These are phyloP conservation scores for Lipomyces lipofer DNA, from an alignment of 805 yeast species.

Conservation along the genomic window DNA sequence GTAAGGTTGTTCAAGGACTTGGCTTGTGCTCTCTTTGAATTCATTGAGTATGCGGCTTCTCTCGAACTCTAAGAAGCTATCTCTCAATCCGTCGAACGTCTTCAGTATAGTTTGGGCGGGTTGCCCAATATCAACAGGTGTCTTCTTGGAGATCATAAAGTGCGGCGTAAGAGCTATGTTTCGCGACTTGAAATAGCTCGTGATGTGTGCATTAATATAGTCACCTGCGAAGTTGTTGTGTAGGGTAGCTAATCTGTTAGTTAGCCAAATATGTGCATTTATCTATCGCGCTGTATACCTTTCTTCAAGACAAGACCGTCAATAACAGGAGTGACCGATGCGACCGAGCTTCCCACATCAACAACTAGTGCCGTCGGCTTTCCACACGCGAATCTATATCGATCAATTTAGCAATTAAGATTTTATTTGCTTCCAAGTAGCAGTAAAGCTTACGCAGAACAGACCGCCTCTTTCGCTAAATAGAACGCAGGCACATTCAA, in stretches of 20 bases:
- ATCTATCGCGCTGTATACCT: conserved; percentile 14
- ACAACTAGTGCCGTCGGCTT: conserved; percentile 75
- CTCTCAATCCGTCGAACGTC: conserved; percentile 43
- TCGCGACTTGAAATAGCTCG: conserved; percentile 48
- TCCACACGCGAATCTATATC: conserved; percentile 68
- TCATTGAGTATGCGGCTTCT: conserved; percentile 48
- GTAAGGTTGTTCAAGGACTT: conserved; percentile 44
- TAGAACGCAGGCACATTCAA: conserved; percentile 76
- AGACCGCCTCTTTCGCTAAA: conserved; percentile 72
- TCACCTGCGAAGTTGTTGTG: conserved; percentile 83
- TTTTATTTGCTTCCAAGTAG: background rate
- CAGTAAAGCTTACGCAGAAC: conserved; percentile 44
- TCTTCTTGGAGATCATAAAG: conserved; percentile 42
- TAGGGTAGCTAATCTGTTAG: conserved; percentile 34
- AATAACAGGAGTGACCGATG: conserved; percentile 69
- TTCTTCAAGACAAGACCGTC: conserved; percentile 35
- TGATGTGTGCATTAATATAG: conserved; percentile 66
- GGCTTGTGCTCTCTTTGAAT: conserved; percentile 48
- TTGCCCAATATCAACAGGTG: conserved; percentile 42
- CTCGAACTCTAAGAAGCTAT: conserved; percentile 43
- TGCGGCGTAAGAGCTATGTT: conserved; percentile 41
- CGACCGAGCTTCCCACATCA: conserved; percentile 72
- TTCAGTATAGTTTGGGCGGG: conserved; percentile 31
- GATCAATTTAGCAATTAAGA: background rate
- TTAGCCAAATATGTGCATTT: background rate